Base-by-base conservation (phyloP, 495 filamentous ascomycete genomes). In the Bathelium albidoporum region DNA sequence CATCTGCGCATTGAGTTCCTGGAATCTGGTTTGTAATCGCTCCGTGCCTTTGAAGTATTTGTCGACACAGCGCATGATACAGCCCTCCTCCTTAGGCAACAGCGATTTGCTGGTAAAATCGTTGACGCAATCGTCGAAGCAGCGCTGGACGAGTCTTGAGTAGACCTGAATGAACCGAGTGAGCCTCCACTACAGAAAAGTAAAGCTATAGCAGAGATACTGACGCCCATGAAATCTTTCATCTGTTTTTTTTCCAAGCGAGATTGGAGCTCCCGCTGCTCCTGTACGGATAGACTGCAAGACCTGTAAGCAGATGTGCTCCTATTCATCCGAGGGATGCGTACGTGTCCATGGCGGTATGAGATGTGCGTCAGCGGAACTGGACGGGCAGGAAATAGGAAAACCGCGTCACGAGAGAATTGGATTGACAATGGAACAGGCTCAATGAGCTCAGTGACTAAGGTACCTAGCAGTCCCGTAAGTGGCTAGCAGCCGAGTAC, bases 51-150 rank as follows among this genome's bases (percentile, higher is more conserved):
- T 93, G 76, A 97, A 83, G 74, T 89, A 88, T 82, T 98, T 98
- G 76, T 93, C 87, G 26, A 97, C 91, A 75, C 95, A 99, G 66
- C 90, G 87, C 79, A 88, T 85, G 64, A 96, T 83, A 77, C 95
- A 97, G 69, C 87, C 83, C 72, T 91, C 88, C 76, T 99, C 94
- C 68, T 89, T 86, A 65, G 83, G 79, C 61, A 86, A 84, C 34
- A 99, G 83, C 7, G 90, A 89, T 79, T 97, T 97, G 80, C 89
- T 94, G 72, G 91, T 95, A 83, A 99, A 99, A 80, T 97, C 93
- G 75, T 90, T 93, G 76, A 97, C 85, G 79, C 94, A 99, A 78
- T 94, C 86, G 72, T 90, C 87, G 81, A 98, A 98, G 83, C 94
- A 98, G 73, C 87, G 81, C 73, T 95, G 89, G 64, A 97, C 91